These are phyloP conservation scores for Phytophthora pinifolia DNA, from an alignment of 352 stramenopile species.

Conservation along the genomic window DNA sequence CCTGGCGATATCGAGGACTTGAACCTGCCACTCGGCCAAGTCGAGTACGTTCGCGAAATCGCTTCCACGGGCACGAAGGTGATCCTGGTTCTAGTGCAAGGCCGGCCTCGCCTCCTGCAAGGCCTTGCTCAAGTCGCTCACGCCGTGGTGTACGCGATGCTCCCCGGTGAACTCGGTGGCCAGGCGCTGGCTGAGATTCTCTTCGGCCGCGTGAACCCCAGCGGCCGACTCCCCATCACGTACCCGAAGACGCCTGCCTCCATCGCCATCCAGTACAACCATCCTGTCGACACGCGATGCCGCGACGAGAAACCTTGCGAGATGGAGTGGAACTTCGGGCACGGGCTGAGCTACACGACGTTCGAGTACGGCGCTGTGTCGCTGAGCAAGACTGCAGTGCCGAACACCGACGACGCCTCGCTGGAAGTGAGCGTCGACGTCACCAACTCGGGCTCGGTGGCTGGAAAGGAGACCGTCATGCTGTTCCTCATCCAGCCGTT, in stretches of 20 bases:
- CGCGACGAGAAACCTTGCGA: constrained; percentile 38
- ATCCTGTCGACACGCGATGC: constrained; percentile 50
- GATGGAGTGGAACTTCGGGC: constrained; percentile 69
- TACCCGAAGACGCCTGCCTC: constrained; percentile 71
- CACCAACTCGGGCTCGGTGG: constrained; percentile 56
- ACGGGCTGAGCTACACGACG: constrained; percentile 65
- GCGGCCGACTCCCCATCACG: constrained; percentile 80
- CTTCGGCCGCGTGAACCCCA: constrained; percentile 78
- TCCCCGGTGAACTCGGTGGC: constrained; percentile 80
- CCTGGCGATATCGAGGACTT: constrained; percentile 86
- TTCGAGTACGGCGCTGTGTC: constrained; percentile 54
- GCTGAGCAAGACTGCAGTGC: constrained; percentile 41
- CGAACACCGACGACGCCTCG: constrained; percentile 18
- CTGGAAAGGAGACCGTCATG: constrained; percentile 79
- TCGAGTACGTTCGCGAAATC: constrained; percentile 80
- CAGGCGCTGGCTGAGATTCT: constrained; percentile 87
- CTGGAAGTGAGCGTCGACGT: constrained; percentile 58
- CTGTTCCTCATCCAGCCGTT: constrained; percentile 77
- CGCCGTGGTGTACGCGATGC: constrained; percentile 78
- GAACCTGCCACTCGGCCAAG: constrained; percentile 63
- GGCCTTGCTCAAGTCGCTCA: constrained; percentile 55
- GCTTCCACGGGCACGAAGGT: constrained; percentile 73
- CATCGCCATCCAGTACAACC: constrained; percentile 73
- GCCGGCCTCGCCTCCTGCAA: constrained; percentile 73
- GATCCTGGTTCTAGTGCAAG: constrained; percentile 77